Conservation (phyloP, 768 basidiomycete genomes). For the Hemileccinum impolitum region DNA sequence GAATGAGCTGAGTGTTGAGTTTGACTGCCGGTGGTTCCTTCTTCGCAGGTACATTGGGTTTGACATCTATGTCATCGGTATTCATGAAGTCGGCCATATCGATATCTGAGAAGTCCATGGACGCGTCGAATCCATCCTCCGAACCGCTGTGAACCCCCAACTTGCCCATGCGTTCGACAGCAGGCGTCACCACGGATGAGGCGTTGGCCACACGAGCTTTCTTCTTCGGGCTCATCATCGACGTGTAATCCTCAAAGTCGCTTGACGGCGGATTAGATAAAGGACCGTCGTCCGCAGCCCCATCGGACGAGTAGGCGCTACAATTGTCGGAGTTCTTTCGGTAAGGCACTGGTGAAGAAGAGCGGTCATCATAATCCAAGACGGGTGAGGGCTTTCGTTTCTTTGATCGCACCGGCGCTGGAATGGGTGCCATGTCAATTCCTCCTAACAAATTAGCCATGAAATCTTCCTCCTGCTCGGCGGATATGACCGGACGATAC, state of each 20-base stretch:
- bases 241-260: constrained; percentile 47
- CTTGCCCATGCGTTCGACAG: constrained; percentile 54
- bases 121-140: constrained; percentile 47
- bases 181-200: constrained; percentile 46
- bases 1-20: constrained; percentile 15
- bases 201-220: constrained; percentile 45
- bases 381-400: constrained; percentile 68
- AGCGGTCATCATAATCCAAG: constrained; percentile 36
- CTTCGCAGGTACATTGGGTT: constrained; percentile 34
- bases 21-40: constrained; percentile 5
- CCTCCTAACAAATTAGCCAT: constrained; percentile 77
- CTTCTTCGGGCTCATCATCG: constrained; percentile 66
- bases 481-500: constrained; percentile 74
- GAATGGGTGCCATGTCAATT: constrained; percentile 52
- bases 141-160: constrained; percentile 56
- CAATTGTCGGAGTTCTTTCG: constrained; percentile 32
- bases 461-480: constrained; percentile 83
- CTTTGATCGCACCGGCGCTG: constrained; percentile 38
- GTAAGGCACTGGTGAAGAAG: constrained; percentile 42
- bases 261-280: constrained; percentile 39
- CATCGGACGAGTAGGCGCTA: constrained; percentile 36
- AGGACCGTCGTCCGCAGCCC: constrained; percentile 21
- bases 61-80: constrained; percentile 52
- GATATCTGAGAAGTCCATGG: constrained; percentile 53
- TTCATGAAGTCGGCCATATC: constrained; percentile 57